These are phyloP conservation scores for Aspergillus tubingensis DNA, from an alignment of 2,329 filamentous ascomycete species.

Conservation along the genomic window DNA sequence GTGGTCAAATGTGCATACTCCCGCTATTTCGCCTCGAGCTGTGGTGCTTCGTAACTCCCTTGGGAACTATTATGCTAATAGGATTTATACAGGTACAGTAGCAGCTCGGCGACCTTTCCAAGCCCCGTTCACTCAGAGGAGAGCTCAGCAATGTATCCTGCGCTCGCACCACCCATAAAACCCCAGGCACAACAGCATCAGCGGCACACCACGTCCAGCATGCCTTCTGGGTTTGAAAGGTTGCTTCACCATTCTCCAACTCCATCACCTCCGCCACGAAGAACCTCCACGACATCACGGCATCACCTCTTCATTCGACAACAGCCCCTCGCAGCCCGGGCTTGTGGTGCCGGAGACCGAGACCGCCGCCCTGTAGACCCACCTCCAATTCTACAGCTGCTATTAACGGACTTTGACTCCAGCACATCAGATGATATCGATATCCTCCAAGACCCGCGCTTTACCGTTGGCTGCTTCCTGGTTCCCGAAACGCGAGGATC, in stretches of 20 bases:
- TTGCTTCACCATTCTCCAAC: conserved; percentile 35
- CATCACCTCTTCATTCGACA: conserved; percentile 49
- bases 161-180: conserved; percentile 14
- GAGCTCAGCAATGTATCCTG: conserved; percentile 22
- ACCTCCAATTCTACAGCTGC: conserved; percentile 50
- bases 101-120: conserved; percentile 28
- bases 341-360: conserved; percentile 50
- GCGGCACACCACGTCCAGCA: conserved; percentile 25
- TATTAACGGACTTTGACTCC: conserved; percentile 48
- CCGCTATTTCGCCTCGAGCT: not conserved
- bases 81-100: conserved; percentile 27
- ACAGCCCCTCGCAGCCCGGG: conserved; percentile 49
- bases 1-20: not conserved
- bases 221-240: conserved; percentile 41
- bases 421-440: conserved; percentile 39
- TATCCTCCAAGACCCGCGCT: conserved; percentile 42
- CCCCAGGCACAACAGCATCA: conserved; percentile 19
- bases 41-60: not conserved
- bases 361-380: conserved; percentile 51
- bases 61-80: conserved; percentile 20
- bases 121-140: conserved; percentile 34
- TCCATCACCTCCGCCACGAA: conserved; percentile 26
- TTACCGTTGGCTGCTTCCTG: conserved; percentile 48
- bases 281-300: conserved; percentile 29
- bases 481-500: conserved; percentile 32